Base-by-base conservation (phyloP, 2,329 filamentous ascomycete genomes). In the Aspergillus uvarum region DNA sequence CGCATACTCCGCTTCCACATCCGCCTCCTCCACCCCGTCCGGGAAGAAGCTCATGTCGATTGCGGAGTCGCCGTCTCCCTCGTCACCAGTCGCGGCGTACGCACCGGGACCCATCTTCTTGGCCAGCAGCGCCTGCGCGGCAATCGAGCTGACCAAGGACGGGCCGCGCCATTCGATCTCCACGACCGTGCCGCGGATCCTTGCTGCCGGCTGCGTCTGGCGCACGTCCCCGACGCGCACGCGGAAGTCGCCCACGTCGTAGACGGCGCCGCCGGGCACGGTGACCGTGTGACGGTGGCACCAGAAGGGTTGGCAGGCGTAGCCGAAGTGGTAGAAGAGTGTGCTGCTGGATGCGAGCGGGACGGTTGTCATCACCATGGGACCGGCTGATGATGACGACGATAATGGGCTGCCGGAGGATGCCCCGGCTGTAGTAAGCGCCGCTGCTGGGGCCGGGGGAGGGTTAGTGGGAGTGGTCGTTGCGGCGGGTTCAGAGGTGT, bases 131-230 rank as follows among this genome's bases (percentile, higher is more conserved):
- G 54, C 47, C 51, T 65, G 51, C 19, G 62, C 24, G 16, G 60
- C 47, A 14, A 73, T 60, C 16, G 69, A 65, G 10, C 69, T 60
- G 21, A 74, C 60, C 52, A 77, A 51, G 14, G 74, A 76, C 19
- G 76, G 75, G 0, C 76, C 77, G 26, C 68, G 66, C 72, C 76
- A 80, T 59, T 79, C 76, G 32, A 80, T 73, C 63, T 80, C 77
- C n/a, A 79, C 70, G n/a, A 79, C 70, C 2, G 76, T 76, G 0
- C 78, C 78, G n/a, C 76, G 74, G 10, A 73, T 62, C 19, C 76
- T 67, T 8, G 65, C 74, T 24, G 66, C 67, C 14, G 77, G 77
- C 42, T 70, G 69, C 35, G 72, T 76, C 65, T 79, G 77, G 4
- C 75, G 72, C 56, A 80, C 72, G 38, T 80, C 78, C 12, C 77